Base-by-base conservation (phyloP, 2,329 filamentous ascomycete genomes). In the Ophiostoma australiae region DNA sequence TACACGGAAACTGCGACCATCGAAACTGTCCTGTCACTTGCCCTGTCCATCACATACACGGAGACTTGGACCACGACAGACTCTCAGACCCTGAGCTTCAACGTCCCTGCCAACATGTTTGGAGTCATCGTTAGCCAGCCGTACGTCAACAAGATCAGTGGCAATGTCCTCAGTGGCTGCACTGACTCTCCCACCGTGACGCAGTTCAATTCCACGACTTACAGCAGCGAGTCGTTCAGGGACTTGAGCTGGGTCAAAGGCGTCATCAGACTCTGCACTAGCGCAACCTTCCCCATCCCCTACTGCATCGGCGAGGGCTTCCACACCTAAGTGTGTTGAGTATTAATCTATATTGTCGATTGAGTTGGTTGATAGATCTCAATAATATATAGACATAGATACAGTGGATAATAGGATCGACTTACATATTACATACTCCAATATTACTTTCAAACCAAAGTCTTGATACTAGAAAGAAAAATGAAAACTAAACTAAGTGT, bases 41-140 rank as follows among this genome's bases (percentile, higher is more conserved):
- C 66, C n/a, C n/a, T 44, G 15, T 67, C 66, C 2, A 13, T 67
- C 2, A 48, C 66, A 23, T 67, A 67, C 27, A 48, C 37, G 2
- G 23, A 31, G 13, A 67, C 37, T 11, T 67, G 66, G 66, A 67
- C 66, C 11, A 67, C 66, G 5, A 44, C 66, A 15, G 37, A 67
- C 8, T 20, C 66, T 10, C 39, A 41, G 66, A 67, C 66, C 1
- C 11, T 67, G 37, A 67, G 37, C 13, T 67, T 67, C 23, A 67
- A 41, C 39, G 66, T 67, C 3, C 66, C 66, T 3, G 3, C 17
- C 11, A 11, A 48, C 39, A 6, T 31, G 66, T 67, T 31, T 11
- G 66, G 66, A 11, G 39, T 67, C 66, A 67, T 67, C 39, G 66
- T 67, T 23, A 67, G 66, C 39, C 37, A 67, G 66, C 66, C 66